A percentile compares a stretch with the other conserved stretches of the same genome.
Conservation (phyloP, 129 eudicot species). For the Tagetes erecta region DNA sequence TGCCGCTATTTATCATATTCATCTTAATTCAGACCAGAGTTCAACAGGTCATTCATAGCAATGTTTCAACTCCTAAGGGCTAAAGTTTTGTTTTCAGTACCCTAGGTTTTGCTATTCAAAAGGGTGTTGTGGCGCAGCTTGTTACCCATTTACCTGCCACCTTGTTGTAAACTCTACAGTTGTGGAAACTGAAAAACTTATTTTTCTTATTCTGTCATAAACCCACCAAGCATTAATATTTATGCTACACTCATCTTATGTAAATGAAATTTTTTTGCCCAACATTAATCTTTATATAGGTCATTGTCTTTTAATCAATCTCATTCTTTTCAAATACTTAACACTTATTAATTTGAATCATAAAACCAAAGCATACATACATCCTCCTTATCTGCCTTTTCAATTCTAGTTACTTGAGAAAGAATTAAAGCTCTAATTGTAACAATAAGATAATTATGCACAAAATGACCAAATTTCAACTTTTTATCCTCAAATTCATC, state of each 20-base stretch:
- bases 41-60: no score
- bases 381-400: not conserved
- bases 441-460: constrained; percentile 11
- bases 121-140: no score
- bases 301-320: not conserved
- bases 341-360: not conserved
- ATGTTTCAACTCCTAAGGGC: no score
- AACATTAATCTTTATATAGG: not conserved
- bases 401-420: not conserved
- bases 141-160: no score
- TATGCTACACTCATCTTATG: not conserved
- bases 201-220: no score
- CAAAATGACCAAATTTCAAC: not conserved
- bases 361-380: not conserved
- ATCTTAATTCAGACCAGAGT: not conserved
- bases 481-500: not conserved
- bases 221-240: not conserved
- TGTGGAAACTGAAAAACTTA: no score
- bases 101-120: no score
- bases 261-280: not conserved
- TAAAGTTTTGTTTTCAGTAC: no score
- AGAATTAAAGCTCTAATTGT: not conserved
- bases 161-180: no score
- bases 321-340: not conserved
- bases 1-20: not conserved